Evolutionary conservation across 2,329 filamentous ascomycete species (phyloP).

Genomic region (Ceratocystis alfenasii): DNA sequence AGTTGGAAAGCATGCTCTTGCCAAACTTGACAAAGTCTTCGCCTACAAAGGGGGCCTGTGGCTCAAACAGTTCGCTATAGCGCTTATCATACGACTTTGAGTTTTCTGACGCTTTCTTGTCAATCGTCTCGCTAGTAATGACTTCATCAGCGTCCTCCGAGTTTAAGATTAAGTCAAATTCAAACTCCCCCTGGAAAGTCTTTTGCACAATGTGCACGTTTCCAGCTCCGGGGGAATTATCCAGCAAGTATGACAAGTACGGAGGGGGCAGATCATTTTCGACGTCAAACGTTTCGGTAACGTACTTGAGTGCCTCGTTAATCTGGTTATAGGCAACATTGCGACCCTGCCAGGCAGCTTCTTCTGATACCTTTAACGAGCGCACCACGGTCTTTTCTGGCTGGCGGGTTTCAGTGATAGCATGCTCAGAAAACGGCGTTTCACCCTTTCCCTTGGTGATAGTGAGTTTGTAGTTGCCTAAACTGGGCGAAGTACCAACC

Average conservation of each 20-base stretch:
- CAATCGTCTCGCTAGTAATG: conserved; percentile 50
- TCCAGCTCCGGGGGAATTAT: conserved; percentile 54
- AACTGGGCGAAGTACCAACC: conserved; percentile 53
- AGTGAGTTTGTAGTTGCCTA: conserved; percentile 70
- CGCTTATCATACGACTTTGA: conserved; percentile 60
- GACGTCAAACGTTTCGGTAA: conserved; percentile 38
- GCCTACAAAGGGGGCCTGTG: conserved; percentile 62
- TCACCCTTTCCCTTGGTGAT: conserved; percentile 58
- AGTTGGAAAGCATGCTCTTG: conserved; percentile 84
- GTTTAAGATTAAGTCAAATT: conserved; percentile 77
- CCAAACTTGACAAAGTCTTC: conserved; percentile 67
- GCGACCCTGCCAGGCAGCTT: conserved; percentile 77
- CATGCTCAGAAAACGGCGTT: conserved; percentile 52
- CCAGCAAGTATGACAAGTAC: conserved; percentile 71
- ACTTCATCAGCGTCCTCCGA: conserved; percentile 55
- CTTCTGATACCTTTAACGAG: conserved; percentile 53
- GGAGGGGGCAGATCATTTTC: conserved; percentile 68
- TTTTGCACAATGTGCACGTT: conserved; percentile 88
- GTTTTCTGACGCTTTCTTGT: conserved; percentile 53
- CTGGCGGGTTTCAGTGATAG: conserved; percentile 54
- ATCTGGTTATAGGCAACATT: conserved; percentile 45
- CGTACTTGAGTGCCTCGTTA: conserved; percentile 38
- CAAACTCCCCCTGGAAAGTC: conserved; percentile 77
- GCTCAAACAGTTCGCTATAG: conserved; percentile 57
- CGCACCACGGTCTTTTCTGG: conserved; percentile 65